A percentile compares a stretch with the other conserved stretches of the same genome.
These are phyloP conservation scores for Trichoderma sp. DNA, from an alignment of 2,329 filamentous ascomycete genomes.

Conservation along the genomic window DNA sequence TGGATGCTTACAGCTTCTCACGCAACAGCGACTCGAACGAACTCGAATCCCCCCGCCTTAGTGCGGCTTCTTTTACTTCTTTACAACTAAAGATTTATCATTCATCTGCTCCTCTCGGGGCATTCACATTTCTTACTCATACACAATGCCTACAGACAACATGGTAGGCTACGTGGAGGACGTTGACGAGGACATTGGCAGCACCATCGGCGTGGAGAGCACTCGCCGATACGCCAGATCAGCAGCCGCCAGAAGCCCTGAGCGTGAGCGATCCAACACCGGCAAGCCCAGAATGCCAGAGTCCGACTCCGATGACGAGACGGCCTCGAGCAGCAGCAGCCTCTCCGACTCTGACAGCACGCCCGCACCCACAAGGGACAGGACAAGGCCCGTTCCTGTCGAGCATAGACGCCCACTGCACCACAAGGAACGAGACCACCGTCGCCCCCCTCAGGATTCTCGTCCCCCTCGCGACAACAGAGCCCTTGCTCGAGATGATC, in stretches of 20 bases:
- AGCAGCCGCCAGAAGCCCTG: slow-evolving; percentile 42
- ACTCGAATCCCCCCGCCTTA: slow-evolving; percentile 27
- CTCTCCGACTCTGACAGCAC: slow-evolving; percentile 46
- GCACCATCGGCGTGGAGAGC: slow-evolving; percentile 39
- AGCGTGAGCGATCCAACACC: slow-evolving; percentile 52
- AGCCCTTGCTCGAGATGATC: slow-evolving; percentile 27
- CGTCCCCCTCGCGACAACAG: background rate
- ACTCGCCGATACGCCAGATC: slow-evolving; percentile 48
- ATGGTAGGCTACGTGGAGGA: slow-evolving; percentile 49
- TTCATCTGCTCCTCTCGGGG: slow-evolving; percentile 19
- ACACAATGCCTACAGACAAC: slow-evolving; percentile 40
- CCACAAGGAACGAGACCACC: slow-evolving; percentile 28
- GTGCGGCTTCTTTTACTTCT: slow-evolving; percentile 29
- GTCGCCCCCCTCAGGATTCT: slow-evolving; percentile 21
- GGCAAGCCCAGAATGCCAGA: slow-evolving; percentile 42
- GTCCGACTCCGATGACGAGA: slow-evolving; percentile 38
- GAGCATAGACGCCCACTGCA: slow-evolving; percentile 24
- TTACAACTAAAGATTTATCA: background rate
- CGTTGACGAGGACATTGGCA: slow-evolving; percentile 49
- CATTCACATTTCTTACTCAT: background rate
- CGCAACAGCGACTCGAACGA: slow-evolving; percentile 12
- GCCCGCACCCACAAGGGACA: slow-evolving; percentile 34
- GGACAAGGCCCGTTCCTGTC: slow-evolving; percentile 30
- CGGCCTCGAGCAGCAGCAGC: slow-evolving; percentile 28
- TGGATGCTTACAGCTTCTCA: slow-evolving; percentile 13